Percentiles rank a stretch among this genome's conserved stretches.
Conservation (phyloP, 257 asterid species). For the Eucommia ulmoides region DNA sequence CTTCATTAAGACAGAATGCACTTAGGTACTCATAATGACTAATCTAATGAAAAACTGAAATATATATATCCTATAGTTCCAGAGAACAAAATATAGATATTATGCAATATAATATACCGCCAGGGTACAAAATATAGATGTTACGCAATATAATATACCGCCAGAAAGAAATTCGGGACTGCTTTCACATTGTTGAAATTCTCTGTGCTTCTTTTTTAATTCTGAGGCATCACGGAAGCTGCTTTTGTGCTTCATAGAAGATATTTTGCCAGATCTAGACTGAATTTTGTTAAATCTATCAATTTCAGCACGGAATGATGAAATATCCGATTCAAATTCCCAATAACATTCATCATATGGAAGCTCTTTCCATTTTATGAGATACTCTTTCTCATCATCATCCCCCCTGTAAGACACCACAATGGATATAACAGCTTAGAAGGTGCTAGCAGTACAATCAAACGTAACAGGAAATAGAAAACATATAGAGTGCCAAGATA, state of each 20-base stretch:
- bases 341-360: slow-evolving; percentile 87
- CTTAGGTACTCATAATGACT: not conserved
- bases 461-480: too few relatives aligned
- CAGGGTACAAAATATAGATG: slow-evolving; percentile 10
- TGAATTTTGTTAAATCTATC: slow-evolving; percentile 48
- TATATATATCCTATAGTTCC: not conserved
- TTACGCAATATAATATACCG: slow-evolving; percentile 32
- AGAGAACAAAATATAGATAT: not conserved
- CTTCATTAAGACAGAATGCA: slow-evolving; percentile 18
- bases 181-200: slow-evolving; percentile 81
- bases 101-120: too few relatives aligned
- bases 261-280: slow-evolving; percentile 40
- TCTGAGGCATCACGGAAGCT: slow-evolving; percentile 45
- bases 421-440: too few relatives aligned
- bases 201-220: slow-evolving; percentile 56
- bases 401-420: slow-evolving; percentile 58
- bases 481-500: too few relatives aligned
- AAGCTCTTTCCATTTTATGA: slow-evolving; percentile 98
- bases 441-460: too few relatives aligned
- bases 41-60: not conserved
- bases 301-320: slow-evolving; percentile 70
- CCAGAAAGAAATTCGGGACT: slow-evolving; percentile 89
- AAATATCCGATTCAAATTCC: slow-evolving; percentile 81
- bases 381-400: slow-evolving; percentile 70
- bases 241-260: slow-evolving; percentile 47